Conservation (phyloP, 2,329 filamentous ascomycete genomes). For the Byssochlamys sp. region DNA sequence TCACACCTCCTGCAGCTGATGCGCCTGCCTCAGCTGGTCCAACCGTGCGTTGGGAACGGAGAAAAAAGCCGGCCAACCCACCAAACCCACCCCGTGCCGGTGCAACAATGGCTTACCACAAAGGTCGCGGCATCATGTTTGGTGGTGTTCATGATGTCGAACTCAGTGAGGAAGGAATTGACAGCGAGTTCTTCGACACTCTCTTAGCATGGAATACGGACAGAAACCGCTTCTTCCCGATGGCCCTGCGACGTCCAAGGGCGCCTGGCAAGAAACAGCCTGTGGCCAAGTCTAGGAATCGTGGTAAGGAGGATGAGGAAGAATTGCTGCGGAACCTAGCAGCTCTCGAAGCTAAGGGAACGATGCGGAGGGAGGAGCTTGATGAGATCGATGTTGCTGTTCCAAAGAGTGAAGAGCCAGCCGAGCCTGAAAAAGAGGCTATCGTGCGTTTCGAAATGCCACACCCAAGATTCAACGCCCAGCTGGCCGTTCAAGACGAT, state of each 20-base stretch:
- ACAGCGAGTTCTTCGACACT: constrained; percentile 92
- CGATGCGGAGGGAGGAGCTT: constrained; percentile 45
- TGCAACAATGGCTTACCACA: constrained; percentile 87
- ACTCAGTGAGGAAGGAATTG: constrained; percentile 84
- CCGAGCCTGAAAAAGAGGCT: constrained; percentile 47
- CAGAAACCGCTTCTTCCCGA: constrained; percentile 84
- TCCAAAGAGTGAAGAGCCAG: constrained; percentile 44
- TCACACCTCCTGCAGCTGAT: constrained; percentile 62
- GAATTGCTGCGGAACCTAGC: constrained; percentile 80
- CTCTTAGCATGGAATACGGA: constrained; percentile 92
- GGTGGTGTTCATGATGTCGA: constrained; percentile 91
- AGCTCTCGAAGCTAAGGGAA: constrained; percentile 66
- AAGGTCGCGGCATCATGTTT: constrained; percentile 83
- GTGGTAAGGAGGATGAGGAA: constrained; percentile 82
- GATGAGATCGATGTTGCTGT: constrained; percentile 30
- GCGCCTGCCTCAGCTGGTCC: constrained; percentile 57
- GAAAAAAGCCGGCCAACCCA: constrained; percentile 83
- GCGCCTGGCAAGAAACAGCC: constrained; percentile 53
- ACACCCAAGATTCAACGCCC: constrained; percentile 81
- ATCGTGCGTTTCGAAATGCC: constrained; percentile 71
- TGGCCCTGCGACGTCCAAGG: constrained; percentile 65
- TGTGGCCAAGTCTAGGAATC: constrained; percentile 45
- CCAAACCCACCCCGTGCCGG: constrained; percentile 77
- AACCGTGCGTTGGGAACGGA: constrained; percentile 75
- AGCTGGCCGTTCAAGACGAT: constrained; percentile 83